Conservation (phyloP, 2,329 filamentous ascomycete species). For the Uncinocarpus reesii region DNA sequence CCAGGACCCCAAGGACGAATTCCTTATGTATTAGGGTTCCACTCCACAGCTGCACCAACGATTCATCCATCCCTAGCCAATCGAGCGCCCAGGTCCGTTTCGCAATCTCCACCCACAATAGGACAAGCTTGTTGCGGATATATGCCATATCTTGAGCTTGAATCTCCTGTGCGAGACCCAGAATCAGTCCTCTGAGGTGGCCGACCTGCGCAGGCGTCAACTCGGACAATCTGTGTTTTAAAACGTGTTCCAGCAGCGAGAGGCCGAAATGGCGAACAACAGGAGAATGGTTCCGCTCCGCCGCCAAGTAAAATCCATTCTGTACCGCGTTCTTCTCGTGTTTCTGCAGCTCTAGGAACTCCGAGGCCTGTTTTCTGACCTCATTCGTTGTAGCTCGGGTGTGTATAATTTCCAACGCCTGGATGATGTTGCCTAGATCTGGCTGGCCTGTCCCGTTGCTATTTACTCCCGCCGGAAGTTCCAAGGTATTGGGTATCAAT, state of each 20-base stretch:
- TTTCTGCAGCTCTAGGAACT: slow-evolving; percentile 80
- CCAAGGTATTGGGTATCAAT: slow-evolving; percentile 2
- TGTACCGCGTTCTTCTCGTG: slow-evolving; percentile 65
- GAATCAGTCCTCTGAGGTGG: slow-evolving; percentile 63
- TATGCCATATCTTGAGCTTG: slow-evolving; percentile 65
- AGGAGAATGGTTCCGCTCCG: slow-evolving; percentile 61
- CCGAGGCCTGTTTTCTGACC: slow-evolving; percentile 68
- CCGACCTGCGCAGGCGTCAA: slow-evolving; percentile 59
- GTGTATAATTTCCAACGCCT: slow-evolving; percentile 81
- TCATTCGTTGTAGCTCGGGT: slow-evolving; percentile 70
- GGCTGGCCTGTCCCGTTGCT: slow-evolving; percentile 7
- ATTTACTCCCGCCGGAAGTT: slow-evolving; percentile 3
- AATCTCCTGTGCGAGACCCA: slow-evolving; percentile 65
- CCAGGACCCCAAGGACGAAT: slow-evolving; percentile 76
- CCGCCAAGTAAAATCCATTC: slow-evolving; percentile 74
- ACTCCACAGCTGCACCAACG: slow-evolving; percentile 71
- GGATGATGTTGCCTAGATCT: slow-evolving; percentile 48
- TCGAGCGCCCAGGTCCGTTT: slow-evolving; percentile 87
- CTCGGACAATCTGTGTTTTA: slow-evolving; percentile 72
- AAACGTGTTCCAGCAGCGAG: slow-evolving; percentile 78
- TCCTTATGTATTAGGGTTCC: slow-evolving; percentile 59
- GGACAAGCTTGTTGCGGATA: slow-evolving; percentile 83
- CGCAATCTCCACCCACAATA: slow-evolving; percentile 88
- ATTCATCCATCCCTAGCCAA: slow-evolving; percentile 89
- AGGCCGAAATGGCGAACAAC: slow-evolving; percentile 89